A percentile compares a stretch with the other conserved stretches of the same genome.
Conservation (phyloP, 2,329 filamentous ascomycete species). For the Paecilomyces sp. region DNA sequence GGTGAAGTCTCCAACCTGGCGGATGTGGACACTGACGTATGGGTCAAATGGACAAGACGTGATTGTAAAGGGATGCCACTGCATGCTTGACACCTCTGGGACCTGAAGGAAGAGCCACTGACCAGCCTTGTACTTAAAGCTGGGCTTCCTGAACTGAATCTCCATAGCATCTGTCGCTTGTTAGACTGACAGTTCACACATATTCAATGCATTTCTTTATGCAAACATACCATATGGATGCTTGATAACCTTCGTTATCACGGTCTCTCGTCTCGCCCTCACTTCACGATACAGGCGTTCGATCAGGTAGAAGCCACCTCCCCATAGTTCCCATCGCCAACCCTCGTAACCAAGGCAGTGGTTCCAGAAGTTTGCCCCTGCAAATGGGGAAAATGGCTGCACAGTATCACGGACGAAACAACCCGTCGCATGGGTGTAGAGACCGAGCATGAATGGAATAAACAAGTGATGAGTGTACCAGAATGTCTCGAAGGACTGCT, state of each 20-base stretch:
- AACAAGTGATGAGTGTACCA: conserved; percentile 99
- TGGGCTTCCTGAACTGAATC: conserved; percentile 93
- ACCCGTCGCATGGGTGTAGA: conserved; percentile 92
- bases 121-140: conserved; percentile 95
- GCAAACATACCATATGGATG: conserved; percentile 75
- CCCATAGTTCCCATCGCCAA: conserved; percentile 93
- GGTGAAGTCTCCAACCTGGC: conserved; percentile 96
- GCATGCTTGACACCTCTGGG: conserved; percentile 75
- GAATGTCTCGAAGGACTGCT: conserved; percentile 96
- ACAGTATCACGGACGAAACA: conserved; percentile 89
- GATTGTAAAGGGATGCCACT: conserved; percentile 99
- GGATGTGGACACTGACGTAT: conserved; percentile 89
- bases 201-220: neutral
- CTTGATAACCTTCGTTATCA: conserved; percentile 87
- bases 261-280: conserved; percentile 71
- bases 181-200: conserved; percentile 17
- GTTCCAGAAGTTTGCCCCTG: conserved; percentile 71
- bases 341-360: conserved; percentile 94
- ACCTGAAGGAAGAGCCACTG: conserved; percentile 98
- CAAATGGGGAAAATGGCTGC: conserved; percentile 72
- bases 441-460: conserved; percentile 83
- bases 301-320: conserved; percentile 74
- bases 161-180: conserved; percentile 70
- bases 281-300: conserved; percentile 92
- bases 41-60: conserved; percentile 95